Base-by-base conservation (phyloP, 441 rosid genomes). In the Kokia cookei region DNA sequence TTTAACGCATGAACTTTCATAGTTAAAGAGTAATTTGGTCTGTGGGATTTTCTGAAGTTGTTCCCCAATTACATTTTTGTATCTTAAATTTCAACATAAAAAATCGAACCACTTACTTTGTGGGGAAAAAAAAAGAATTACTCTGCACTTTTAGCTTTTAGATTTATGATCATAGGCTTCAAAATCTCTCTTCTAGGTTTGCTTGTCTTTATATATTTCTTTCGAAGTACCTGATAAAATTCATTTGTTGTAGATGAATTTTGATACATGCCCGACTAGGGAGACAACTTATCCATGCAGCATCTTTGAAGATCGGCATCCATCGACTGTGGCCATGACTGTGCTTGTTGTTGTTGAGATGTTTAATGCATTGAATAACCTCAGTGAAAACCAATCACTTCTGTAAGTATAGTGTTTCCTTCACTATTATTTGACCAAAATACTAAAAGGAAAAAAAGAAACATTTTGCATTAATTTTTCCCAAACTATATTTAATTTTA, bases 321-420 rank as follows among this genome's bases (percentile, higher is more conserved):
- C 99, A 75, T 96, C 99, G 48, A 92, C 99, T 40, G 92, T 96
- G 72, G 79, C 98, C 55, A 93, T 93, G 99, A 96, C 99, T 24
- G 99, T 96, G 73, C 99, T 96, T 84, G 98, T 96, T 80, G 98
- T 96, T 51, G 99, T 96, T 76, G 99, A 96, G 89, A 96, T 96
- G 99, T 96, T 93, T 82, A 96, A 96, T 73, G 97, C 99, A 81
- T 83, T 96, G 83, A 96, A 96, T 81, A 96, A 96, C 86, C 98
- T 96, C 80, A 93, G 98, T 69, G 99, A 96, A 86, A 96, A 93
- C 77, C 99, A 96, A 60, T 96, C 97, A 50, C 90, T 96, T 81
- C 74, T 96, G 99, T 96, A 82, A 93, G 99, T 87, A 61, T 65
- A 61, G 51, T 65, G 51, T 73, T 43, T 59, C 60, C 51, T 27